Evolutionary conservation across 2,329 filamentous ascomycete species (phyloP), one percentile per base, ranked within the genome.

Genomic region (Pyricularia sp.): DNA sequence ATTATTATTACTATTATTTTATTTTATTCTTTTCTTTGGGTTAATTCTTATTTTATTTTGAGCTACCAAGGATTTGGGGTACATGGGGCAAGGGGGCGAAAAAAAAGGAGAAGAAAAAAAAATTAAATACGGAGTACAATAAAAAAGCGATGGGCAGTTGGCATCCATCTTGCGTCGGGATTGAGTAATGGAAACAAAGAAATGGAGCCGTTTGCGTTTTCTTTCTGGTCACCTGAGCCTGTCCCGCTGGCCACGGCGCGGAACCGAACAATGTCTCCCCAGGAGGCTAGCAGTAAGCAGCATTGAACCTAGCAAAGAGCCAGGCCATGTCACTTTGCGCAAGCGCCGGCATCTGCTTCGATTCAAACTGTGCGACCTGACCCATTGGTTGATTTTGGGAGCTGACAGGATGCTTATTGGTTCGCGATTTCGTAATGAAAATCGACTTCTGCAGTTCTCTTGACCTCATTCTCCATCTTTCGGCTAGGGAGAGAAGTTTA

Each of bases 101-200:
- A 58, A 50, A 23, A 12, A 26, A 17, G 50, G 25, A 42, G n/a
- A 2, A 55, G n/a, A 14, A 66, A n/a, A 55, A 20, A 28, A 30
- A 28, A 55, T 50, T n/a, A 65, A 30, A 65, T 20, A 25, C 58
- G 25, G 25, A 26, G 23, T 61, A 25, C 58, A 61, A 61, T 10
- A 25, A 12, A 61, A n/a, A 61, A 55, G 42, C 17, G 42, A 61
- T 28, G 6, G 58, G 23, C 65, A 36, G 14, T 30, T 55, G 65
- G 23, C 65, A 36, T 63, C 28, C 28, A 33, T 63, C 50, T 61
- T 71, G 64, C 65, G 33, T 68, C 31, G 73, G 70, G 72, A 83
- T 83, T 83, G 79, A 75, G 81, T 83, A 83, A 83, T 83, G 73
- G 74, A 83, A 83, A 83, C 78, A 75, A 75, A 77, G 76, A 75